Percentiles rank a stretch among this genome's conserved stretches.
These are phyloP conservation scores for Nemania sp. DNA, from an alignment of 2,329 filamentous ascomycete genomes.

Conservation along the genomic window DNA sequence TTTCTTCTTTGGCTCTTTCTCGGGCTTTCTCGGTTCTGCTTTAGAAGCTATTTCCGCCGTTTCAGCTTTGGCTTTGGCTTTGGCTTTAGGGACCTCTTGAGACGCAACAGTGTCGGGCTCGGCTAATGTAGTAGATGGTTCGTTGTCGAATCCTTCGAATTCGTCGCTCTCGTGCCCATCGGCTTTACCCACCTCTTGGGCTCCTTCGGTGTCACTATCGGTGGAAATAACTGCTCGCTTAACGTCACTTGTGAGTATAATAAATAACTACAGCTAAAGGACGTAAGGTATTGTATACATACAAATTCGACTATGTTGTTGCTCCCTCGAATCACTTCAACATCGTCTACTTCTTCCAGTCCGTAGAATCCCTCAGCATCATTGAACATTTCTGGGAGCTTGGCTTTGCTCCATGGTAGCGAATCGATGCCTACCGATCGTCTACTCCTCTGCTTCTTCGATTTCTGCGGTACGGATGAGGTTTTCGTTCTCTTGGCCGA, in stretches of 20 bases:
- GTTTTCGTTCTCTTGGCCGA: constrained; percentile 45
- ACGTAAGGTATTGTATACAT: constrained; percentile 37
- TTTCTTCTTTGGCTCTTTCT: constrained; percentile 43
- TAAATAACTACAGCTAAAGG: neutral
- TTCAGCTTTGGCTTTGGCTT: constrained; percentile 37
- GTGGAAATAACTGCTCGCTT: constrained; percentile 45
- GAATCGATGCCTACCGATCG: constrained; percentile 60
- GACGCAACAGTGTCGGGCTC: constrained; percentile 44
- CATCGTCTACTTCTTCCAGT: constrained; percentile 89
- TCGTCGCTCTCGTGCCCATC: constrained; percentile 51
- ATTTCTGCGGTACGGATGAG: constrained; percentile 21
- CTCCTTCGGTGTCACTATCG: constrained; percentile 32
- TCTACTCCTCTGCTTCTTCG: constrained; percentile 53
- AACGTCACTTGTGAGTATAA: constrained; percentile 21
- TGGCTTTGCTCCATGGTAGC: constrained; percentile 68
- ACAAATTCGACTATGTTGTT: constrained; percentile 68
- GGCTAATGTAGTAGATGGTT: constrained; percentile 44
- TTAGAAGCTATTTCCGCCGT: constrained; percentile 38
- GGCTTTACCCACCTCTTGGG: constrained; percentile 35
- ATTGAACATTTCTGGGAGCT: constrained; percentile 81
- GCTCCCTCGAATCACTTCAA: constrained; percentile 81
- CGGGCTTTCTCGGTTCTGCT: constrained; percentile 42
- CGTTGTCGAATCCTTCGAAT: constrained; percentile 75
- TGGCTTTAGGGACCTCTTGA: constrained; percentile 27
- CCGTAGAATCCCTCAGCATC: constrained; percentile 96